Base-by-base conservation (phyloP, 169 alveolate genomes). In the Perkinsus olseni region DNA sequence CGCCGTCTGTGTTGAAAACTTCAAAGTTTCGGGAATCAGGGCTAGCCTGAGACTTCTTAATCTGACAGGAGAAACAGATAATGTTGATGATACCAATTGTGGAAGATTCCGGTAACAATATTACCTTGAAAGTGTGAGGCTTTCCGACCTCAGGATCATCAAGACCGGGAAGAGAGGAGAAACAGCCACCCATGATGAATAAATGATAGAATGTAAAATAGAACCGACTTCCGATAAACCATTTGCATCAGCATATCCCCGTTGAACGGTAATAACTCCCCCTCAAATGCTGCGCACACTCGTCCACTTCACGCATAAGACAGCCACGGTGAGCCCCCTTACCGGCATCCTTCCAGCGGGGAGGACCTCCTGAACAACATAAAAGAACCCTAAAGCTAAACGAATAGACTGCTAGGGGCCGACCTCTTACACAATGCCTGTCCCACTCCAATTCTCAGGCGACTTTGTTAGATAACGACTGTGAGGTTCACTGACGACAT, bases 81-180 rank as follows among this genome's bases (percentile, higher is more conserved):
- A 13, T 62, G 31, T 4, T 62, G 34, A 62, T n/a, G n/a, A n/a
- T n/a, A n/a, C n/a, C n/a, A n/a, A n/a, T n/a, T n/a, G 17, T 62
- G 82, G 17, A 3, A 28, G 82, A 24, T 3, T 24, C 37, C 31
- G 31, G 82, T 3, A 62, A 28, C 13, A 13, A 28, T 62, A 62
- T 62, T 62, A 62, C 82, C 82, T 62, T 62, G 82, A 62, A 62
- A 62, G 82, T 62, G 82, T 62, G 82, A 62, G 82, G 82, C 82
- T 62, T 62, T 0, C 82, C 82, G 31, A 62, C 82, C 34, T 62
- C 82, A 62, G 82, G 82, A 62, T 62, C 82, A 24, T 62, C 82
- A 62, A 62, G 82, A 62, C 82, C 82, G 82, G 82, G 82, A 62
- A 62, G 82, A 62, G 82, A 62, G 82, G 82, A 62, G 34, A 13